phyloP scores from a whole-genome alignment of 306 rosid genomes.

The Comarum palustre region DNA sequence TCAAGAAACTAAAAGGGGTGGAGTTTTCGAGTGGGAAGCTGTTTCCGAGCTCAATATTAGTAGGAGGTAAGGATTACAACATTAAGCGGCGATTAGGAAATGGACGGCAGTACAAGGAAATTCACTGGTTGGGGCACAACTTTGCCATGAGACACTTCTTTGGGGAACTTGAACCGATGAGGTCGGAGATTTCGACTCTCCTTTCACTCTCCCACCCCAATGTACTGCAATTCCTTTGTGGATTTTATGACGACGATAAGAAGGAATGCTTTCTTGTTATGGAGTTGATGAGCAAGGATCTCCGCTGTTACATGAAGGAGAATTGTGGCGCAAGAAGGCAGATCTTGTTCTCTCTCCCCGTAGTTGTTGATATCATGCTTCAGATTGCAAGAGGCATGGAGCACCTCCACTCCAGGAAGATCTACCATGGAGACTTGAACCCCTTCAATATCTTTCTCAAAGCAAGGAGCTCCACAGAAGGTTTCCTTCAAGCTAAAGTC shows the following conservation, averaged over 20 bases:
- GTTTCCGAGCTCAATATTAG: constrained; percentile 46
- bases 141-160: constrained; percentile 67
- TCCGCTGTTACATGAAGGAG: constrained; percentile 66
- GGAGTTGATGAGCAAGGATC: constrained; percentile 77
- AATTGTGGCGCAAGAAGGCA: constrained; percentile 68
- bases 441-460: constrained; percentile 59
- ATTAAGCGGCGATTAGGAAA: constrained; percentile 63
- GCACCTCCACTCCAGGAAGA: constrained; percentile 64
- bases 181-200: constrained; percentile 48
- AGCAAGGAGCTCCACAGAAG: constrained; percentile 60
- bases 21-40: constrained; percentile 32
- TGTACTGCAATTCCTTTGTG: constrained; percentile 62
- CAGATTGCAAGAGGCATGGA: constrained; percentile 91
- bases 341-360: constrained; percentile 63
- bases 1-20: constrained; percentile 45
- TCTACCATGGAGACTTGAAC: constrained; percentile 76
- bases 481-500: constrained; percentile 70
- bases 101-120: constrained; percentile 65
- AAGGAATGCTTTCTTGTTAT: constrained; percentile 63
- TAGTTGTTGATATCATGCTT: constrained; percentile 84
- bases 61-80: constrained; percentile 59
- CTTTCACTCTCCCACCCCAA: constrained; percentile 74
- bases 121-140: constrained; percentile 82
- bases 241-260: constrained; percentile 70
- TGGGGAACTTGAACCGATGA: constrained; percentile 42